These are phyloP conservation scores for Bipolaris zeicola DNA, from an alignment of 2,329 filamentous ascomycete species.

Conservation along the genomic window DNA sequence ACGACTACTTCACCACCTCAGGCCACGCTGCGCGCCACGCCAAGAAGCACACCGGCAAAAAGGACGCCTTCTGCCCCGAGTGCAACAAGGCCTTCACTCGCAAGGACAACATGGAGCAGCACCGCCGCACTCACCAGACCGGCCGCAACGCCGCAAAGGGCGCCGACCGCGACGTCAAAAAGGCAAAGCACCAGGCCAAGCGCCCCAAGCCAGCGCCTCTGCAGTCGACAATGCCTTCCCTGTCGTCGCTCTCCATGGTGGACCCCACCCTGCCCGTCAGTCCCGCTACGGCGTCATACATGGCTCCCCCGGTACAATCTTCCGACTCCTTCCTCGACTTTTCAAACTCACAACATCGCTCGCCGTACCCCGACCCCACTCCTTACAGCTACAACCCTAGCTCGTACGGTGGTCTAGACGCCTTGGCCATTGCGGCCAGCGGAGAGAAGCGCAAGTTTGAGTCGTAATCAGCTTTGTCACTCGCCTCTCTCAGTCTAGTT, in stretches of 20 bases:
- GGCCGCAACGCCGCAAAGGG: constrained; percentile 51
- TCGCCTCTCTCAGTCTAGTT: no score
- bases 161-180: constrained; percentile 45
- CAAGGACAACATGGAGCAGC: constrained; percentile 87
- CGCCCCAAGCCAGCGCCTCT: constrained; percentile 43
- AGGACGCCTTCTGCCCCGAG: constrained; percentile 71
- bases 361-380: constrained; percentile 42
- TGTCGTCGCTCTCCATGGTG: constrained; percentile 32
- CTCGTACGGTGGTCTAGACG: constrained; percentile 44
- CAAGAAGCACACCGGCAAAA: constrained; percentile 83
- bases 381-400: constrained; percentile 32
- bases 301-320: constrained; percentile 38
- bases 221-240: constrained; percentile 29
- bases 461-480: constrained; percentile 8
- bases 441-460: constrained; percentile 48
- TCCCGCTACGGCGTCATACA: constrained; percentile 34
- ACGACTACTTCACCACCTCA: constrained; percentile 82
- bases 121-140: constrained; percentile 74
- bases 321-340: constrained; percentile 32
- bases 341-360: constrained; percentile 19
- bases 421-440: constrained; percentile 46
- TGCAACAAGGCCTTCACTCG: constrained; percentile 82
- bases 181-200: constrained; percentile 42
- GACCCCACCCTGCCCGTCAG: constrained; percentile 39
- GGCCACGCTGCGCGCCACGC: constrained; percentile 84